Conservation (phyloP, 2,329 filamentous ascomycete species). For the Aspergillus udagawae region DNA sequence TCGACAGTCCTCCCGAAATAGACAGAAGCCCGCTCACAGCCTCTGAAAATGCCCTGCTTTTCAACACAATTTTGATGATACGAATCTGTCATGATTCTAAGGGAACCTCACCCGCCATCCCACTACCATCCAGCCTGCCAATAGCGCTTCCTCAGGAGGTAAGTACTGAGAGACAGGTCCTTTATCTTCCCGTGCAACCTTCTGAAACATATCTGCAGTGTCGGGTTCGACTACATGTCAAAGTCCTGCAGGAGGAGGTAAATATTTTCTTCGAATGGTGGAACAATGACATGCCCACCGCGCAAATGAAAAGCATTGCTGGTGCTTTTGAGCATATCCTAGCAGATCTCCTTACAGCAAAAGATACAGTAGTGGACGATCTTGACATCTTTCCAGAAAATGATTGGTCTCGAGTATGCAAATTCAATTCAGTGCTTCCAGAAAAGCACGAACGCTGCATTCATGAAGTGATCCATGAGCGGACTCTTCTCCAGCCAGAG, state of each 20-base stretch:
- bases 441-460: conserved; percentile 37
- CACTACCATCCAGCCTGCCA: conserved; percentile 23
- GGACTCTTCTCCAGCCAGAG: conserved; percentile 32
- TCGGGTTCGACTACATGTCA: conserved; percentile 33
- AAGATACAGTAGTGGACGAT: conserved; percentile 42
- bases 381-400: conserved; percentile 54
- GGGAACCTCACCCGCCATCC: conserved; percentile 9
- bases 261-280: conserved; percentile 38
- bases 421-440: conserved; percentile 48
- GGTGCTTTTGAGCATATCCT: conserved; percentile 54
- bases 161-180: conserved; percentile 2
- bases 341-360: conserved; percentile 42
- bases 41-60: conserved; percentile 23
- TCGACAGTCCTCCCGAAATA: conserved; percentile 7
- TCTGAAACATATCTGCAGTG: conserved; percentile 22
- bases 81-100: conserved; percentile 26
- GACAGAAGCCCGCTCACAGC: conserved; percentile 3
- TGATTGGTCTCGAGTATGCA: conserved; percentile 53
- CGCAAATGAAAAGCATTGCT: conserved; percentile 45
- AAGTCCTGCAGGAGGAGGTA: conserved; percentile 31
- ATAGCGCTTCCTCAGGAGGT: conserved; percentile 33
- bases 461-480: conserved; percentile 35
- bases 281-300: conserved; percentile 33
- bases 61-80: conserved; percentile 36
- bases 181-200: not conserved